Evolutionary conservation across 495 filamentous ascomycete genomes (phyloP).

Genomic region (Aspergillus sclerotiicarbonarius): DNA sequence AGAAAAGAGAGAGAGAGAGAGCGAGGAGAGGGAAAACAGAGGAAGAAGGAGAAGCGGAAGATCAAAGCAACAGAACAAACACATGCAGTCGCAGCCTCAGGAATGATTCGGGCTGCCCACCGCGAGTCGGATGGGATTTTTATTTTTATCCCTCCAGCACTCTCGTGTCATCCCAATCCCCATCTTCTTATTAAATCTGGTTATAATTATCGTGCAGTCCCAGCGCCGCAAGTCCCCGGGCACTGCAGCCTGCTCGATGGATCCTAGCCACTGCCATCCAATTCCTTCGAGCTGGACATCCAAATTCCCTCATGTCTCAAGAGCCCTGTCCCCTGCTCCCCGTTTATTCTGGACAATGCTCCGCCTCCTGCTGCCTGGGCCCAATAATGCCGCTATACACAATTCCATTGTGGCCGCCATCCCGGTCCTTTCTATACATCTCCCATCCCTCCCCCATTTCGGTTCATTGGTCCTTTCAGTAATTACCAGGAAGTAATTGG

Average conservation of each 20-base stretch:
- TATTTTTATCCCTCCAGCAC: no score
- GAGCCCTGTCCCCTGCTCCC: no score
- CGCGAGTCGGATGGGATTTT: not conserved
- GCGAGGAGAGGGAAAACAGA: slow-evolving; percentile 3
- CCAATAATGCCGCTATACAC: no score
- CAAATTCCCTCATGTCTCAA: not conserved
- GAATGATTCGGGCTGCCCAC: not conserved
- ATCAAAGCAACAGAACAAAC: not conserved
- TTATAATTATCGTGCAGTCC: not conserved
- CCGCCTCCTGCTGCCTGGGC: no score
- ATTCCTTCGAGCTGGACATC: not conserved
- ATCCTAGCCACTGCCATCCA: not conserved
- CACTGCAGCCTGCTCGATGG: not conserved
- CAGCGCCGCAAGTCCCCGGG: not conserved
- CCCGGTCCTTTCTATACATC: no score
- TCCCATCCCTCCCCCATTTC: no score
- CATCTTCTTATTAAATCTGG: not conserved
- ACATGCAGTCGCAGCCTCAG: slow-evolving; percentile 5
- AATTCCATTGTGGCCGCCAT: no score
- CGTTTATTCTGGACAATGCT: no score
- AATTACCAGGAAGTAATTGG: no score
- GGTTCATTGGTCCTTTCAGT: no score
- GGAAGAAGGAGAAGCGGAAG: slow-evolving; percentile 15
- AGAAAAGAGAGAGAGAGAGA: slow-evolving; percentile 1
- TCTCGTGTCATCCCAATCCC: no score